Conservation (phyloP, 2,329 filamentous ascomycete species). For the Phialophora chinensis region DNA sequence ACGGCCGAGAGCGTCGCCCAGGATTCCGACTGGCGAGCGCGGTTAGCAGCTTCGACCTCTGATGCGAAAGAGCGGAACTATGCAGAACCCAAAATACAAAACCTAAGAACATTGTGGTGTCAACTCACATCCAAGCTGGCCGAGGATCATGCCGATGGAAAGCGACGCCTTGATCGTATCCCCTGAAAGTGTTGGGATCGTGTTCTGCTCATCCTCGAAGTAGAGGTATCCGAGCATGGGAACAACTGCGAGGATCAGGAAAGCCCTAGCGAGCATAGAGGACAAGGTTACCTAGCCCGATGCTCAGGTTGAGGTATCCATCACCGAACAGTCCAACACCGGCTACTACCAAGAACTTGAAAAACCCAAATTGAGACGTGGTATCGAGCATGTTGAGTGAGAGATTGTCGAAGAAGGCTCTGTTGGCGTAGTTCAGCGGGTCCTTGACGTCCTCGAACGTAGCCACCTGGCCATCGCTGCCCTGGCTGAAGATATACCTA, state of each 20-base stretch:
- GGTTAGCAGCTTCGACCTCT: not conserved
- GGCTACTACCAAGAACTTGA: slow-evolving; percentile 39
- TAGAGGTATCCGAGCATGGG: slow-evolving; percentile 42
- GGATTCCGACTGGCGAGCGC: slow-evolving; percentile 30
- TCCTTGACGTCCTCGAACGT: not conserved
- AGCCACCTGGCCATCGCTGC: not conserved
- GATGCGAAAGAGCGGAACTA: not conserved
- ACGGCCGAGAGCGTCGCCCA: slow-evolving; percentile 42
- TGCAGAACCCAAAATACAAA: not conserved
- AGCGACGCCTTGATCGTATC: slow-evolving; percentile 40
- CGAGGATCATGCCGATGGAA: slow-evolving; percentile 41
- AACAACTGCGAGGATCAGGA: slow-evolving; percentile 33
- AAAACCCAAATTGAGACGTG: slow-evolving; percentile 28
- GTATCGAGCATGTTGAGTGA: slow-evolving; percentile 17
- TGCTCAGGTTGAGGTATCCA: slow-evolving; percentile 42
- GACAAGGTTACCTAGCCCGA: slow-evolving; percentile 38
- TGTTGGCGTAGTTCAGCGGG: not conserved
- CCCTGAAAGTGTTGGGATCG: slow-evolving; percentile 25
- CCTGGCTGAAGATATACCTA: slow-evolving; percentile 1
- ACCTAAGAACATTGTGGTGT: too few relatives aligned
- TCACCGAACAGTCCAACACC: slow-evolving; percentile 42
- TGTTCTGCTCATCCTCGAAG: slow-evolving; percentile 38
- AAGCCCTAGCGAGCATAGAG: not conserved
- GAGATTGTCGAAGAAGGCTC: not conserved
- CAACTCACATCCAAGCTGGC: slow-evolving; percentile 38